Base-by-base conservation (phyloP, 352 stramenopile genomes). In the Pythium rishiriense region DNA sequence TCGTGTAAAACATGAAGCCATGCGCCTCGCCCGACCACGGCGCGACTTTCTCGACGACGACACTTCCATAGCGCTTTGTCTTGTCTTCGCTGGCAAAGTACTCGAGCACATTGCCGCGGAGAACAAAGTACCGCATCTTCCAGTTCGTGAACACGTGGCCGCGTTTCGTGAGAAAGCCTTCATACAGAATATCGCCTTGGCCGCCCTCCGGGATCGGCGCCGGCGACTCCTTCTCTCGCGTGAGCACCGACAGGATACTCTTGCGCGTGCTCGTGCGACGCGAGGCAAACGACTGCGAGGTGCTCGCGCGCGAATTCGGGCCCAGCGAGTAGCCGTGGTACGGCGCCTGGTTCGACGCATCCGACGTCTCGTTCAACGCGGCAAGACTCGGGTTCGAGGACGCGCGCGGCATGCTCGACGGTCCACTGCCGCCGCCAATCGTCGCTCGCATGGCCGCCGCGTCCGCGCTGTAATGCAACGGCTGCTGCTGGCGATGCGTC, bases 1-100 rank as follows among this genome's bases (percentile, higher is more conserved):
- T 85, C 25, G 88, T 96, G 70, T 93, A 93, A 50, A 96, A 96
- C 88, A 95, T 96, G 62, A 96, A 96, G 28, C 86, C 86, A 48
- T 95, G 86, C 9, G 88, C 70, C 70, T 94, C 87, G 17, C 87
- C 85, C 7, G 84, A 88, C 88, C 88, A 96, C 28, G 83, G 75
- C 4, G 85, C 86, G 17, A 96, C 88, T 64, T 96, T 96, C 46
- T 89, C 84, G 26, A 96, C 83, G 47, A 83, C 87, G 7, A 96
- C 88, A n/a, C 78, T 87, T 21, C 87, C 87, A 49, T 94, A 92
- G 43, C 86, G 85, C 66, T 94, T 94, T 35, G 68, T 75, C 70
- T 94, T 96, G 58, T 93, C 85, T 64, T 94, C 87, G 41, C 81
- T 77, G 2, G 84, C 78, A 45, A 92, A 96, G 62, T 96, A 96